phyloP scores from a whole-genome alignment of 208 protist genomes.

The Porcisia deanei region DNA sequence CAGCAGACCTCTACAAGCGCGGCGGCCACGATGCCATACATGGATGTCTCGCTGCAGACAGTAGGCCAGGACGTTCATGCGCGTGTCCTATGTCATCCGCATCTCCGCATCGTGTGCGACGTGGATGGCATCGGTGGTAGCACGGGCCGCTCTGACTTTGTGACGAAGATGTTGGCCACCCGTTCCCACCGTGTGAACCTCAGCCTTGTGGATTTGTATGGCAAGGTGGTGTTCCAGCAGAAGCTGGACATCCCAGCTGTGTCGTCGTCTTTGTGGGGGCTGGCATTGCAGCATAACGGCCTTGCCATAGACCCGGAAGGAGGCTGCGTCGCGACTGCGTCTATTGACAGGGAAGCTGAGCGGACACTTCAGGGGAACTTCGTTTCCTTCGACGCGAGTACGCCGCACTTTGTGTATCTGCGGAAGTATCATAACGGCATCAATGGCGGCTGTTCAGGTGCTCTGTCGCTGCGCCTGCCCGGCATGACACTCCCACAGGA shows the following conservation, averaged over 20 bases:
- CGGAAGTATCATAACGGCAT: slow-evolving; percentile 60
- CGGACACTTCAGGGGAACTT: slow-evolving; percentile 48
- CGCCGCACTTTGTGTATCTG: slow-evolving; percentile 60
- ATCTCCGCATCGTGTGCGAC: slow-evolving; percentile 69
- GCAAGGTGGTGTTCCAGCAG: slow-evolving; percentile 72
- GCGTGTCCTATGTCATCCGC: slow-evolving; percentile 48
- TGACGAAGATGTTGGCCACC: slow-evolving; percentile 45
- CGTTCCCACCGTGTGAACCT: slow-evolving; percentile 58
- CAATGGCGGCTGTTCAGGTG: slow-evolving; percentile 41
- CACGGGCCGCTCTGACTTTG: slow-evolving; percentile 56
- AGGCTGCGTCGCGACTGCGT: slow-evolving; percentile 38
- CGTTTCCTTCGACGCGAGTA: slow-evolving; percentile 54
- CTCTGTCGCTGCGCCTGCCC: slow-evolving; percentile 59
- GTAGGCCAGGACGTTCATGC: slow-evolving; percentile 59
- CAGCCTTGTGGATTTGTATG: slow-evolving; percentile 53
- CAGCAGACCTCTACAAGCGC: not conserved
- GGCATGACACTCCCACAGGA: slow-evolving; percentile 50
- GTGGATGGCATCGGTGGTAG: slow-evolving; percentile 66
- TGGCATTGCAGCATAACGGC: slow-evolving; percentile 63
- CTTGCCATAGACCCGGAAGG: slow-evolving; percentile 54
- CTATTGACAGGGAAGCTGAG: slow-evolving; percentile 63
- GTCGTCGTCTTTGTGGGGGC: slow-evolving; percentile 48
- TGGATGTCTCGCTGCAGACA: slow-evolving; percentile 59
- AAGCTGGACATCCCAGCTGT: slow-evolving; percentile 64
- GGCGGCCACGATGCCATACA: slow-evolving; percentile 31